Evolutionary conservation across 768 basidiomycete species (phyloP).

Genomic region (Mrakia hoshinonis): DNA sequence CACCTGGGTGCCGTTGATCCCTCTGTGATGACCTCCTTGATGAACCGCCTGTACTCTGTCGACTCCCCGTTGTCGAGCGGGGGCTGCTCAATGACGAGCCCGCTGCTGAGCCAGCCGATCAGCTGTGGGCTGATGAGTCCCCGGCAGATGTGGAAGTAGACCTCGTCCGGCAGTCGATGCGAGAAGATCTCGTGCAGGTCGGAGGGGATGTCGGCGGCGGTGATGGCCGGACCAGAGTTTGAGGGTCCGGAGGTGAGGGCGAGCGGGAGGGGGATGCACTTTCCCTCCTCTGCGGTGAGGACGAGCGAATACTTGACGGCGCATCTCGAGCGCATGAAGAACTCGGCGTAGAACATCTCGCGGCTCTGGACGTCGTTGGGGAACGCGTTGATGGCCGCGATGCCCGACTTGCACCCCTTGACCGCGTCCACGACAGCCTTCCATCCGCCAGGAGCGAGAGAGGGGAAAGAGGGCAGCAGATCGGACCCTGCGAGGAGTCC

Average conservation of each 20-base stretch:
- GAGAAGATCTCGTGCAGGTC: constrained; percentile 95
- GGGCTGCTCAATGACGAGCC: constrained; percentile 66
- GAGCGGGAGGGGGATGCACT: constrained; percentile 45
- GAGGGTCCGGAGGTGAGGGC: constrained; percentile 42
- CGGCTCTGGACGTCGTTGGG: constrained; percentile 63
- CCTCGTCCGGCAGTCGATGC: constrained; percentile 83
- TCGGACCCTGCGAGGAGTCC: constrained; percentile 87
- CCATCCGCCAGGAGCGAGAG: constrained; percentile 36
- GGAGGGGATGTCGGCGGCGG: constrained; percentile 74
- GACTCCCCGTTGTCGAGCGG: constrained; percentile 94
- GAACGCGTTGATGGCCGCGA: constrained; percentile 33
- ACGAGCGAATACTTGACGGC: constrained; percentile 89
- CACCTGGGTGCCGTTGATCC: constrained; percentile 87
- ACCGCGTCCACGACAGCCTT: constrained; percentile 45
- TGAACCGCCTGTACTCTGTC: constrained; percentile 84
- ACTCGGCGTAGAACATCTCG: constrained; percentile 66
- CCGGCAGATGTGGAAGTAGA: constrained; percentile 91
- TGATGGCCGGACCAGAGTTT: constrained; percentile 49
- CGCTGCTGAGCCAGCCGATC: constrained; percentile 87
- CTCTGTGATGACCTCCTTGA: constrained; percentile 93
- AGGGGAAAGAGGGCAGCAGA: constrained; percentile 48
- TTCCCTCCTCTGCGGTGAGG: constrained; percentile 63
- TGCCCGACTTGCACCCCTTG: constrained; percentile 80
- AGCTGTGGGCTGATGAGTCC: constrained; percentile 82
- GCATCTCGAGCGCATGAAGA: constrained; percentile 77